Evolutionary conservation across 768 basidiomycete species (phyloP).

Genomic region (Mycena sanguinolenta): DNA sequence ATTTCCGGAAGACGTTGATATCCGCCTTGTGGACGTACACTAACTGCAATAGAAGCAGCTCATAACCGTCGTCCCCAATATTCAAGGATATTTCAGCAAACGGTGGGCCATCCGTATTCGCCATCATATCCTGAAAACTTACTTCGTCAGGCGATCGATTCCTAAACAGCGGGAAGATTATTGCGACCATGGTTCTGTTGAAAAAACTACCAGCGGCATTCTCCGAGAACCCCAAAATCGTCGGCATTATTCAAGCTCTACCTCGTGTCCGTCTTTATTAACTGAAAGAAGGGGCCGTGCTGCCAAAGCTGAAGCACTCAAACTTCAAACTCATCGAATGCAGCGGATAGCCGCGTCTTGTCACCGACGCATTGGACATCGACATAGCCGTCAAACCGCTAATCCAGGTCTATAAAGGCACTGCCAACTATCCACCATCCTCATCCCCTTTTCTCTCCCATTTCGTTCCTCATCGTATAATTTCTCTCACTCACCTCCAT

Average conservation of each 20-base stretch:
- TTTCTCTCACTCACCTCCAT: conserved; percentile 25
- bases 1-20: conserved; percentile 30
- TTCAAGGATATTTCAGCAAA: conserved; percentile 13
- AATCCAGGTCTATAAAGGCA: conserved; percentile 25
- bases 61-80: not conserved
- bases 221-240: conserved; percentile 23
- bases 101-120: conserved; percentile 6
- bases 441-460: conserved; percentile 23
- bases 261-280: conserved; percentile 30
- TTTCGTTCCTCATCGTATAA: conserved; percentile 26
- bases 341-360: conserved; percentile 31
- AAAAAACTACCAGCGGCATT: conserved; percentile 17
- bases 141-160: conserved; percentile 18
- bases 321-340: conserved; percentile 35
- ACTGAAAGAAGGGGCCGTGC: conserved; percentile 26
- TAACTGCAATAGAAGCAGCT: conserved; percentile 6
- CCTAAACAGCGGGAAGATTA: conserved; percentile 21
- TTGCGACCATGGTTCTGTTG: not conserved
- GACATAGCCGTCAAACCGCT: conserved; percentile 23
- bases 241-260: conserved; percentile 23
- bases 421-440: not conserved
- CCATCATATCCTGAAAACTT: conserved; percentile 12
- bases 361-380: conserved; percentile 9
- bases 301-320: conserved; percentile 32
- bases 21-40: conserved; percentile 31